Percentiles rank a stretch among this genome's conserved stretches.
Evolutionary conservation across 2,329 filamentous ascomycete species (phyloP).

Genomic region (Trichoderma brevicompactum): DNA sequence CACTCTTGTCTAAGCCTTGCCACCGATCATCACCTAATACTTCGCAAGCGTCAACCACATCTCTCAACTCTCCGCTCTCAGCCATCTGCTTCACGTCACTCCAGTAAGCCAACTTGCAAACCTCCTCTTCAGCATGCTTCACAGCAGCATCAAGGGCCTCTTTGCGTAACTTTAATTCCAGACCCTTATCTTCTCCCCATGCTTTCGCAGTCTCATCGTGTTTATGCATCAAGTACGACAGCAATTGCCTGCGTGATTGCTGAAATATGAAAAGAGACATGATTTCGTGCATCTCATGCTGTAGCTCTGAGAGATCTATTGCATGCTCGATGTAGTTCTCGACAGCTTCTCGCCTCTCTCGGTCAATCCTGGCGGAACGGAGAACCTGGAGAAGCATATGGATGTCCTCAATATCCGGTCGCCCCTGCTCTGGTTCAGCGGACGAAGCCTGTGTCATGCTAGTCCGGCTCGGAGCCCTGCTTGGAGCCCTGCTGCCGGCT

Average conservation of each 20-base stretch:
- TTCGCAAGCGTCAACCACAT: conserved; percentile 45
- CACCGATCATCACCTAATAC: conserved; percentile 47
- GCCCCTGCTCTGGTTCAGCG: conserved; percentile 58
- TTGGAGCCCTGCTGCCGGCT: conserved; percentile 39
- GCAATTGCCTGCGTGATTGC: conserved; percentile 76
- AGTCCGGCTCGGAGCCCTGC: conserved; percentile 42
- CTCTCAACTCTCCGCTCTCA: conserved; percentile 52
- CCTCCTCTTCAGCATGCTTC: conserved; percentile 77
- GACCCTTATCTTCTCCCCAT: conserved; percentile 46
- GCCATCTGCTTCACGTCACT: conserved; percentile 78
- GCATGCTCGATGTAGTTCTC: conserved; percentile 80
- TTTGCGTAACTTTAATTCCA: conserved; percentile 51
- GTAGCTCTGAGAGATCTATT: conserved; percentile 75
- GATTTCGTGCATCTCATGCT: conserved; percentile 78
- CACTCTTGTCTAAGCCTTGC: conserved; percentile 59
- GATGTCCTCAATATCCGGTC: conserved; percentile 64
- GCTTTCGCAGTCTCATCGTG: conserved; percentile 48
- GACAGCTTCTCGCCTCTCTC: conserved; percentile 86
- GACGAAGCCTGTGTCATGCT: conserved; percentile 45
- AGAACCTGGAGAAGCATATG: conserved; percentile 71
- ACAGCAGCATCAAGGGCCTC: conserved; percentile 75
- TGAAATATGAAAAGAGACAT: conserved; percentile 91
- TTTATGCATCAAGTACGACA: conserved; percentile 69
- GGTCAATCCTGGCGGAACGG: conserved; percentile 75
- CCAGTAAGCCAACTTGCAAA: conserved; percentile 84